Base-by-base conservation (phyloP, 352 stramenopile genomes). In the Phytophthora uliginosa region DNA sequence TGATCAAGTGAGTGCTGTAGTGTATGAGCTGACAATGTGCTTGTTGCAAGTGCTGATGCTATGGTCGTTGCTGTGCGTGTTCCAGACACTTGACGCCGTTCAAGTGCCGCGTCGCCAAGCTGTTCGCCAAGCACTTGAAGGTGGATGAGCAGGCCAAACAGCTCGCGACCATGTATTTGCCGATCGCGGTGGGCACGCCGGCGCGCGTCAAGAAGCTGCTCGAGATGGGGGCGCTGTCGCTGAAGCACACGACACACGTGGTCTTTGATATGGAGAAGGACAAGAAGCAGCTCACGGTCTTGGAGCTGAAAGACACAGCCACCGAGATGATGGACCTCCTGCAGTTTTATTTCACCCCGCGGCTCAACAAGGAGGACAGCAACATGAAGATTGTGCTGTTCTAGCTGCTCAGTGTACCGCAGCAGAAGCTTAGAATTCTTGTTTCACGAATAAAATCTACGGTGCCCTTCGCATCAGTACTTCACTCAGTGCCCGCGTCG, bases 121-220 rank as follows among this genome's bases (percentile, higher is more conserved):
- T 99, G n/a, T 99, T 99, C 80, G 92, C 85, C 53, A 98, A 98
- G 70, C 95, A 99, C 76, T 88, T 98, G 71, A 98, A 95, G 59
- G 80, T 94, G 9, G 79, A 95, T 45, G 88, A 98, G 64, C 97
- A 99, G 76, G 85, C 85, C 1, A 86, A 95, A 45, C 83, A 95
- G 66, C 84, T 99, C 8, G 75, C 81, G 31, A 74, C 79, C 40
- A 84, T 75, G 13, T 97, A 88, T 69, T 70, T 92, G 24, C 88
- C 90, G 24, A 95, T 97, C 56, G 85, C 90, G 12, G 86, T 97
- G 24, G 90, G 90, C 26, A 97, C 90, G 6, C 87, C 90, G 0
- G 87, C 77, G 4, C 90, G 90, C 26, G 78, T 95, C 36, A 95
- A 93, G 75, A 92, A 87, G 63, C 75, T 96, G 53, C 66, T 96